phyloP scores from a whole-genome alignment of 2,329 filamentous ascomycete species.

The Chaetothyriales sp. region DNA sequence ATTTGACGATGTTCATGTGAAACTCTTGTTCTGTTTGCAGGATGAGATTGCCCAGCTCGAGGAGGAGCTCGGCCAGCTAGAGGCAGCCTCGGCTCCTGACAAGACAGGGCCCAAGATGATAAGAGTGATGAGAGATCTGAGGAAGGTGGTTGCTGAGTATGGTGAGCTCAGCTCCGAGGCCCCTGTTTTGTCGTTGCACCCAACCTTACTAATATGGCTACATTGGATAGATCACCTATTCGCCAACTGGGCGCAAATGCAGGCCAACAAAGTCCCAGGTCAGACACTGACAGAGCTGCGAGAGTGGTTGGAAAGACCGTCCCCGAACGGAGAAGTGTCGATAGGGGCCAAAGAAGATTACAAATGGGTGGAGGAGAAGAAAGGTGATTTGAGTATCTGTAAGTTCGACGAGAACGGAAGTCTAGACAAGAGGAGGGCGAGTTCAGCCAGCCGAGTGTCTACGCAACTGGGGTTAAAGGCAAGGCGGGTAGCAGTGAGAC shows the following conservation, averaged over 20 bases:
- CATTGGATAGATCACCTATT: slow-evolving; percentile 13
- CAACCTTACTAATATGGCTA: slow-evolving; percentile 1
- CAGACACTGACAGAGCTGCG: slow-evolving; percentile 11
- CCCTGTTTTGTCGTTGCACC: neutral
- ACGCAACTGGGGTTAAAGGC: neutral
- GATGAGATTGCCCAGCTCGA: slow-evolving; percentile 22
- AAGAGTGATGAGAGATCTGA: slow-evolving; percentile 13
- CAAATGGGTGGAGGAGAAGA: slow-evolving; percentile 12
- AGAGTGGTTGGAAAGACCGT: slow-evolving; percentile 11
- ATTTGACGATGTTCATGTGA: slow-evolving; percentile 21
- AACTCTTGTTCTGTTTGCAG: slow-evolving; percentile 22
- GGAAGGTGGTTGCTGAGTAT: slow-evolving; percentile 16
- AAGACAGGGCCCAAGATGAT: slow-evolving; percentile 8
- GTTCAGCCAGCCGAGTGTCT: neutral
- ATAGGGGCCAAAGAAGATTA: slow-evolving; percentile 12
- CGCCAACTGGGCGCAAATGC: slow-evolving; percentile 16
- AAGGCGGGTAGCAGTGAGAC: neutral
- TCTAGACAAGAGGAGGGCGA: neutral
- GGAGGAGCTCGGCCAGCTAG: slow-evolving; percentile 18
- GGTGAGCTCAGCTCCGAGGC: slow-evolving; percentile 7
- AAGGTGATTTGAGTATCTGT: slow-evolving; percentile 2
- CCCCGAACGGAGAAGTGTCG: slow-evolving; percentile 3
- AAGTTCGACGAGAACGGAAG: neutral
- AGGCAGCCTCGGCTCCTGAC: slow-evolving; percentile 12
- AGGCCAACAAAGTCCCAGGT: slow-evolving; percentile 10